These are phyloP conservation scores for Gossypium ekmanianum DNA, from an alignment of 345 rosid species.

Conservation along the genomic window DNA sequence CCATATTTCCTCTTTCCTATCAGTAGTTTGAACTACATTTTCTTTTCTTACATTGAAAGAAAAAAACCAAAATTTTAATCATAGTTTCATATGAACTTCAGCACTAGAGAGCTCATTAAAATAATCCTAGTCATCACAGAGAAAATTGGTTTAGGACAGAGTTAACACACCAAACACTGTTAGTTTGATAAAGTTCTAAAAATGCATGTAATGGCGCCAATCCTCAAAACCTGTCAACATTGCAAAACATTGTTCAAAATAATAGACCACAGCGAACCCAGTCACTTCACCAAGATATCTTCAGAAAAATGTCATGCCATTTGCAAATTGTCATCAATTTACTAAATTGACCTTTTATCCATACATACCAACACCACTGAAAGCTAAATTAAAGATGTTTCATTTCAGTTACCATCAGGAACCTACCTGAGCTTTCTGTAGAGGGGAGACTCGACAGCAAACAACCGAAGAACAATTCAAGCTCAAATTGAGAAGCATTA, in stretches of 20 bases:
- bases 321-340: conserved; percentile 3
- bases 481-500: conserved; percentile 84
- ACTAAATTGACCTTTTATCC: not conserved
- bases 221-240: not conserved
- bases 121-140: not conserved
- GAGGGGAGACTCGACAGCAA: conserved; percentile 98
- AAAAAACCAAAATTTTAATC: not conserved
- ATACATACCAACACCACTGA: not conserved
- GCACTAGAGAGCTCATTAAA: not conserved
- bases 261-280: not conserved
- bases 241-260: not conserved
- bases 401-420: conserved; percentile 1
- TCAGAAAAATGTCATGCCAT: not conserved
- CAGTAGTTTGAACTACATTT: not conserved
- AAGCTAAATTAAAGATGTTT: conserved; percentile 12
- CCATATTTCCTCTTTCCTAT: not conserved
- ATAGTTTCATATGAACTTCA: not conserved
- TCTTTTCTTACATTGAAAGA: not conserved
- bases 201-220: not conserved
- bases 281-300: not conserved
- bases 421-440: conserved; percentile 98
- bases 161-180: not conserved
- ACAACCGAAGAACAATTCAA: conserved; percentile 94
- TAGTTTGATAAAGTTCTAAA: conserved; percentile 1
- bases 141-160: not conserved